Percentiles rank a stretch among this genome's conserved stretches.
Conservation (phyloP, 2,329 filamentous ascomycete species). For the Botrytis porri region DNA sequence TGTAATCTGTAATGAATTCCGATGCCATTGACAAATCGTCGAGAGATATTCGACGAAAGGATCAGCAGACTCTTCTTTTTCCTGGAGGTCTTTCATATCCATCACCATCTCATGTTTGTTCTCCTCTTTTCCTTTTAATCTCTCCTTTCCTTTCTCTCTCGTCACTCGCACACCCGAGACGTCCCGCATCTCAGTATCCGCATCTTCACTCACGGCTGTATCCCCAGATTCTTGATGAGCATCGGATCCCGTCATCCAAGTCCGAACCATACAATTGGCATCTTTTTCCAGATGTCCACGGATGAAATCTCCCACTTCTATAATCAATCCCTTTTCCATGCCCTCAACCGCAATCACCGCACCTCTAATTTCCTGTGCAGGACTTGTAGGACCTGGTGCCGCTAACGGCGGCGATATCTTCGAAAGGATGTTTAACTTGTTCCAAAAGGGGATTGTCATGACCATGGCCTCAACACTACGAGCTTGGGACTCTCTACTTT, state of each 20-base stretch:
- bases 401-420: constrained; percentile 70
- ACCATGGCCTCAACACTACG: constrained; percentile 65
- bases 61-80: constrained; percentile 27
- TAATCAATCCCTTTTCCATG: constrained; percentile 50
- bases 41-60: constrained; percentile 60
- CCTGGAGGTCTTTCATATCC: constrained; percentile 1
- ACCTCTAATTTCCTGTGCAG: constrained; percentile 56
- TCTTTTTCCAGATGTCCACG: constrained; percentile 38
- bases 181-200: constrained; percentile 28
- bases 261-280: constrained; percentile 31
- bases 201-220: background rate
- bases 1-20: constrained; percentile 68
- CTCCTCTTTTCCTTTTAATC: background rate
- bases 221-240: background rate
- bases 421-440: constrained; percentile 73
- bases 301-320: constrained; percentile 61
- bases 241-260: constrained; percentile 27
- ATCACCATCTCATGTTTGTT: background rate
- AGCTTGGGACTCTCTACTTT: constrained; percentile 40
- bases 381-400: constrained; percentile 38
- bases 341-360: constrained; percentile 83
- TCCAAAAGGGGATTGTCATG: constrained; percentile 69
- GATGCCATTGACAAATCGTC: constrained; percentile 71
- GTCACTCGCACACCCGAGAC: background rate
- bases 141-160: background rate